Base-by-base conservation (phyloP, 805 yeast species). In the Maudiozyma pseudohumilis region DNA sequence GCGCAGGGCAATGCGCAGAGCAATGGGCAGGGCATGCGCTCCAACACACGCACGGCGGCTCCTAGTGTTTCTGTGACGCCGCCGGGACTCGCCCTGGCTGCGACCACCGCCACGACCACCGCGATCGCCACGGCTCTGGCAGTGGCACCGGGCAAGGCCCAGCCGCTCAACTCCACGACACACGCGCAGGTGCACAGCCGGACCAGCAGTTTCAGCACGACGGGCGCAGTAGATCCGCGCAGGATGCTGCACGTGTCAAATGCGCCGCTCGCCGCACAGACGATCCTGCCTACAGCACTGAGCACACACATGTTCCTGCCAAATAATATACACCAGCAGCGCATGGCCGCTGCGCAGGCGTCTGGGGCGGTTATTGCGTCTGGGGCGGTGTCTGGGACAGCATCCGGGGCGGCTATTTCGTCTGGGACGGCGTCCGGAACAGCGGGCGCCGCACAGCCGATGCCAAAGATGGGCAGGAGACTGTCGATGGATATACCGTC, bases 281-380 rank as follows among this genome's bases (percentile, higher is more conserved):
- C 77, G 0, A 52, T 74, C 15, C 56, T 74, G 25, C 79, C 80
- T n/a, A 72, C 77, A 4, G 79, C 80, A 0, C 53, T 74, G 25
- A 64, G 77, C 5, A 74, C 80, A 2, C 80, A 74, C 49, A 74
- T 74, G 77, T 74, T 74, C 50, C 47, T 72, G 29, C 78, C 79
- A 4, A 74, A 75, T 40, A 52, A 53, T 40, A 46, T 55, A 10
- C 51, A 48, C 33, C 59, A 52, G 41, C 60, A 52, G 31, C 40
- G 55, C 19, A 38, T 46, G 36, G 57, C 57, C 2, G 46, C 52
- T 13, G 18, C 16, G 31, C 16, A 28, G 16, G 42, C 36, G 36
- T 7, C 38, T 39, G 9, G 38, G 31, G 15, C 35, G 13, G 13
- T 17, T 18, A 20, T 11, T 9, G 8, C 31, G 29, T 23, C 16